Evolutionary conservation across 257 asterid genomes (phyloP), one percentile per base, ranked within the genome.

Genomic region (Solanum lignicaule): DNA sequence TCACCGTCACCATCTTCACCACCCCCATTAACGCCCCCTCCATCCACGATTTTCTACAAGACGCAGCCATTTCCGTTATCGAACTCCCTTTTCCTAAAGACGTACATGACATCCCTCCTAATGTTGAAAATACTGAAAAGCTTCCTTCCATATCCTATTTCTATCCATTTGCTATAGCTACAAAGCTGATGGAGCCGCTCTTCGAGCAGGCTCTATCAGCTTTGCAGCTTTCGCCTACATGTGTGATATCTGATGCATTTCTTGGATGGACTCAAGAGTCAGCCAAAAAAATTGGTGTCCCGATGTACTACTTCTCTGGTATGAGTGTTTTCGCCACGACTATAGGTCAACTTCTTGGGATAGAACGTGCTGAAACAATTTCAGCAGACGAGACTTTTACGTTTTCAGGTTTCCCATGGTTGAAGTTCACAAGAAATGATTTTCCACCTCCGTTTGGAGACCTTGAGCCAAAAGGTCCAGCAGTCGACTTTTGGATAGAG

Each of bases 91-190:
- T 96, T 89, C 98, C 98, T 0, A 89, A 89, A 21, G 87, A 86
- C 86, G 86, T 90, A 23, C 86, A 86, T 1, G 95, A 88, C 36
- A 87, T 96, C 85, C 98, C 98, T 8, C 91, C 90, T 0, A 95
- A 95, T 2, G 93, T 95, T 0, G 98, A 96, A 86, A 96, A 87
- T 93, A 94, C 98, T 0, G 92, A 96, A n/a, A 76, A 90, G 6
- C 87, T 95, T n/a, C 94, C 95, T 8, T 92, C 94, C 55, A 88
- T 90, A 85, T 79, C 90, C 2, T 79, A 29, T 32, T 92, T 94
- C 66, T 1, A 60, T 35, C 88, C 88, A 10, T 95, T 96, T 43
- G 91, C 84, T 0, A 35, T 12, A 2, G 89, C 97, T 71, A 91
- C 93, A 0, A 91, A 93, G 60, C 94, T 89, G 75, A 93, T 96